A percentile compares a stretch with the other conserved stretches of the same genome.
These are phyloP conservation scores for Penicillium sp. DNA, from an alignment of 2,329 filamentous ascomycete species.

Conservation along the genomic window DNA sequence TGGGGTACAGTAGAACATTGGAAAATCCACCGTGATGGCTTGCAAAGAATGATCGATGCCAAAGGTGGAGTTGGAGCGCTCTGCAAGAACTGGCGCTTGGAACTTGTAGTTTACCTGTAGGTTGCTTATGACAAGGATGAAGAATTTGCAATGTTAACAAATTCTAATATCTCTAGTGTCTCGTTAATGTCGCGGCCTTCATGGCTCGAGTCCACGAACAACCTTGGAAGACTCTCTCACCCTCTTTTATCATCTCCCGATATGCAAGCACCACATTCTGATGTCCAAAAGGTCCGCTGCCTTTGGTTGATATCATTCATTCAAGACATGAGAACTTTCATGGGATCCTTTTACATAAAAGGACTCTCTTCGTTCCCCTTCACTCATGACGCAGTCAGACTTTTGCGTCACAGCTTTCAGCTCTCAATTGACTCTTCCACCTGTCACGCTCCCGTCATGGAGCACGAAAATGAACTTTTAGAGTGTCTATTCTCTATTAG, in stretches of 20 bases:
- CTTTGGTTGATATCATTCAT: conserved; percentile 36
- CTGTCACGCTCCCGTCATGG: not conserved
- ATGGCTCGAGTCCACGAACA: conserved; percentile 34
- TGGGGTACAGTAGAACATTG: conserved; percentile 40
- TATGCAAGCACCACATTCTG: conserved; percentile 10
- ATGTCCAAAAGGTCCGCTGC: conserved; percentile 32
- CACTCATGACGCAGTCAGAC: conserved; percentile 17
- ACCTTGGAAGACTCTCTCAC: conserved; percentile 20
- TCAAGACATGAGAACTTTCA: conserved; percentile 35
- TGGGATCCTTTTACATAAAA: conserved; percentile 22
- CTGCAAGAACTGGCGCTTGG: conserved; percentile 34
- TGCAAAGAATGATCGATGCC: conserved; percentile 39
- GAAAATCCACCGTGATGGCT: conserved; percentile 37
- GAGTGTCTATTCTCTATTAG: conserved; percentile 24
- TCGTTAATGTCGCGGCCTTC: conserved; percentile 34
- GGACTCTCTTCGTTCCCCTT: conserved; percentile 19
- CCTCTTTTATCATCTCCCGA: conserved; percentile 3
- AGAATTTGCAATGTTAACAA: too few relatives aligned
- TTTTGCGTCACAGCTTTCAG: conserved; percentile 22
- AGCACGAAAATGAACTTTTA: conserved; percentile 14
- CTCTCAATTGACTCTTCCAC: not conserved
- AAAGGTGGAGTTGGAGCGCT: conserved; percentile 35
- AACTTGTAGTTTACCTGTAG: conserved; percentile 35
- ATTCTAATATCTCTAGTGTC: conserved; percentile 22
- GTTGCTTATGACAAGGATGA: too few relatives aligned